Conservation (phyloP, 2,329 filamentous ascomycete species). For the Colletotrichum magnum region DNA sequence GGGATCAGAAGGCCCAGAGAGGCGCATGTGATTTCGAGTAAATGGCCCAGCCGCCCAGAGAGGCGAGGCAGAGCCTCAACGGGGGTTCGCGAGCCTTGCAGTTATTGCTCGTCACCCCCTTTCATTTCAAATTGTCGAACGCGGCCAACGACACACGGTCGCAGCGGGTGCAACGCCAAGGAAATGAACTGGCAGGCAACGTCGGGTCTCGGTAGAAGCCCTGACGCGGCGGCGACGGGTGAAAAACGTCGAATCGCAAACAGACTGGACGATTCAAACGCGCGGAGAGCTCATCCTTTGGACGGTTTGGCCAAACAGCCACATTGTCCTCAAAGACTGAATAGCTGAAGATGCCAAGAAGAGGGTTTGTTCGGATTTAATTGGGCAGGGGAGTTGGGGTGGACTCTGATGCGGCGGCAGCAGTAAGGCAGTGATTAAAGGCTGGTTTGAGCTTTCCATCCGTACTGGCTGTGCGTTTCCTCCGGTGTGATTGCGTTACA, state of each 20-base stretch:
- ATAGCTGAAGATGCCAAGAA: not conserved
- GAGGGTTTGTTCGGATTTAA: slow-evolving; percentile 22
- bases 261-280: not conserved
- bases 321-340: not conserved
- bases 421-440: slow-evolving; percentile 3
- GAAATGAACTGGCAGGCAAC: not conserved
- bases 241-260: not conserved
- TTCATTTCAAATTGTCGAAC: slow-evolving; percentile 4
- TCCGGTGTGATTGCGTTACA: not conserved
- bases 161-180: slow-evolving; percentile 10
- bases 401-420: not conserved
- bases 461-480: not conserved
- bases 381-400: slow-evolving; percentile 7
- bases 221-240: not conserved
- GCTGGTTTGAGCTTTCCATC: slow-evolving; percentile 28
- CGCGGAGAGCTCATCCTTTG: not conserved
- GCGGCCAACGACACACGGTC: not conserved
- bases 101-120: slow-evolving; percentile 10
- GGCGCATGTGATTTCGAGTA: slow-evolving; percentile 5
- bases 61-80: slow-evolving; percentile 4
- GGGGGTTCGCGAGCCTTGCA: slow-evolving; percentile 14
- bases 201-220: not conserved
- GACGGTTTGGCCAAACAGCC: not conserved
- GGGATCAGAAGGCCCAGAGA: not conserved
- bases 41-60: not conserved